Conservation (phyloP, 352 stramenopile species). For the Phytopythium mirpurense region DNA sequence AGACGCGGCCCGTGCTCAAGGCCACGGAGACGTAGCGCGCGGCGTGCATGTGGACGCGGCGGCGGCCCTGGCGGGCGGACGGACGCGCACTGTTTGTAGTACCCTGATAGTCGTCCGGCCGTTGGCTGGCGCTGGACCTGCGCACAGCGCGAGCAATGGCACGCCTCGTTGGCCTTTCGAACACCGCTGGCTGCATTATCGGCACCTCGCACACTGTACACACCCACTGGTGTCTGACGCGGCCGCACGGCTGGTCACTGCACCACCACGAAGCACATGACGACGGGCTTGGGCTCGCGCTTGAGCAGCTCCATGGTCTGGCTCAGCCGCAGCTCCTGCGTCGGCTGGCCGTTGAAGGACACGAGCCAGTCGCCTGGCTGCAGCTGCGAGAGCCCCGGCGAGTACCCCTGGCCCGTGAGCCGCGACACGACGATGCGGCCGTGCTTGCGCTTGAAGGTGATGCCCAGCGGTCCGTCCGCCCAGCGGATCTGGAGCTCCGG, state of each 20-base stretch:
- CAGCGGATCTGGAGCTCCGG: slow-evolving; percentile 72
- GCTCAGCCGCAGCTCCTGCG: slow-evolving; percentile 46
- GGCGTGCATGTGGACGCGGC: no score
- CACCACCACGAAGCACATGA: slow-evolving; percentile 80
- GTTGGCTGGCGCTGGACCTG: no score
- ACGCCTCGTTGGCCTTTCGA: no score
- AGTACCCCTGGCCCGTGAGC: slow-evolving; percentile 66
- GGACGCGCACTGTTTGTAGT: no score
- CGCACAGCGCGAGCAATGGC: no score
- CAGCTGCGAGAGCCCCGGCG: slow-evolving; percentile 57
- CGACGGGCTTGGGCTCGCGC: slow-evolving; percentile 60
- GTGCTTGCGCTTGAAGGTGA: slow-evolving; percentile 79
- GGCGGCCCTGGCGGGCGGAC: no score
- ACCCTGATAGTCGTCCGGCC: no score
- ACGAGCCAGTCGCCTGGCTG: slow-evolving; percentile 69
- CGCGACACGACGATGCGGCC: slow-evolving; percentile 73
- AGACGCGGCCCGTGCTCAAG: no score
- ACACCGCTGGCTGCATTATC: no score
- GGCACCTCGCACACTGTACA: no score
- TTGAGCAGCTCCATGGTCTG: slow-evolving; percentile 85
- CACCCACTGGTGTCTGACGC: no score
- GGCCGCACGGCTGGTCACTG: no score
- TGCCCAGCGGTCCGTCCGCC: slow-evolving; percentile 63
- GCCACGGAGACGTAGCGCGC: not conserved
- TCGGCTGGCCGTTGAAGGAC: slow-evolving; percentile 67